phyloP scores from a whole-genome alignment of 2,329 filamentous ascomycete species.

The Arthrobotrys pseudoclavata region DNA sequence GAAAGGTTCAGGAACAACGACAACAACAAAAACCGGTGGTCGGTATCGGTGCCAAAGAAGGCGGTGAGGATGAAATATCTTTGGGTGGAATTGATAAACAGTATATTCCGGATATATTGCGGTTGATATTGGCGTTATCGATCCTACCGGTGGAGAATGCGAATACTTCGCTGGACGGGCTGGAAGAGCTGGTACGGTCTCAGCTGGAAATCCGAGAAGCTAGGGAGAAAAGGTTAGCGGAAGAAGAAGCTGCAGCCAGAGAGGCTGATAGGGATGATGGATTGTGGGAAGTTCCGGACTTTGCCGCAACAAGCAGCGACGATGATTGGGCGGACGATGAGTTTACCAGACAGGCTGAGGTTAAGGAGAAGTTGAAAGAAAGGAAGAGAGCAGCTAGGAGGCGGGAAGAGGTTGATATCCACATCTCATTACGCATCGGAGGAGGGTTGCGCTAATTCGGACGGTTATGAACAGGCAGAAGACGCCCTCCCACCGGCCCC shows the following conservation, averaged over 20 bases:
- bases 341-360: constrained; percentile 63
- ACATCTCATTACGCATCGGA: background rate
- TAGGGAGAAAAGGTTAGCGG: constrained; percentile 71
- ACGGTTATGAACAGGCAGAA: constrained; percentile 24
- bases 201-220: constrained; percentile 65
- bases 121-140: constrained; percentile 83
- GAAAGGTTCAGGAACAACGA: constrained; percentile 69
- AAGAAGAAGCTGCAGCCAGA: constrained; percentile 82
- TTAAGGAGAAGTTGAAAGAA: constrained; percentile 39
- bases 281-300: constrained; percentile 81
- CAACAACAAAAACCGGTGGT: constrained; percentile 60
- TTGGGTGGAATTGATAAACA: constrained; percentile 11
- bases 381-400: constrained; percentile 61
- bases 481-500: background rate
- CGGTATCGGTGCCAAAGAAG: constrained; percentile 64
- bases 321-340: constrained; percentile 61
- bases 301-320: constrained; percentile 67
- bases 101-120: constrained; percentile 79
- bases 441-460: background rate
- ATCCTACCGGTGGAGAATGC: constrained; percentile 82
- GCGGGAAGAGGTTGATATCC: constrained; percentile 27
- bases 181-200: constrained; percentile 72
- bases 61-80: constrained; percentile 62
- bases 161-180: constrained; percentile 70
- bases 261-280: constrained; percentile 72